Conservation (phyloP, 306 rosid species). For the Cicer pinnatifidum region DNA sequence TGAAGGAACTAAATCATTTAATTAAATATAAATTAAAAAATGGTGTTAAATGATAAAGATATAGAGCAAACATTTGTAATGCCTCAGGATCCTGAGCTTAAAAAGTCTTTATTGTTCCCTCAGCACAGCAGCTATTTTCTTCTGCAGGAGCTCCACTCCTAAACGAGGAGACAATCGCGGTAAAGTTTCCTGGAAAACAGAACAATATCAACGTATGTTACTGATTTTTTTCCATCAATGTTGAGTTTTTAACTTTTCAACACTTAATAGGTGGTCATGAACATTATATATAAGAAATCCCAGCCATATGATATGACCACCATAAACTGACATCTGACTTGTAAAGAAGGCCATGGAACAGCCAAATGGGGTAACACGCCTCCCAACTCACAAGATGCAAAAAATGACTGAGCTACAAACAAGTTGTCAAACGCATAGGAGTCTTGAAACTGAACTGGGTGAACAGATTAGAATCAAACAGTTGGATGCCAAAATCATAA, state of each 20-base stretch:
- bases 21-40: conserved; percentile 1
- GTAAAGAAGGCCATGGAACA: conserved; percentile 8
- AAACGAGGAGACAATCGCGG: conserved; percentile 88
- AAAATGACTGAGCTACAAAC: conserved; percentile 3
- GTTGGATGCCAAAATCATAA: conserved; percentile 29
- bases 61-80: conserved; percentile 30
- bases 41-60: conserved; percentile 10
- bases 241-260: not conserved
- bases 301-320: not conserved
- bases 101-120: conserved; percentile 47
- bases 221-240: not conserved
- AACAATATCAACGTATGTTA: conserved; percentile 39
- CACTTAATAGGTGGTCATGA: conserved; percentile 2
- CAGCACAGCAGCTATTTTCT: conserved; percentile 78
- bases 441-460: conserved; percentile 22
- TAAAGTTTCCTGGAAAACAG: conserved; percentile 64
- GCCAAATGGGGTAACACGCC: not conserved
- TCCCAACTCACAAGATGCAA: conserved; percentile 19
- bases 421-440: not conserved
- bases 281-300: conserved; percentile 28
- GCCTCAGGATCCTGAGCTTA: conserved; percentile 22
- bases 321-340: conserved; percentile 3
- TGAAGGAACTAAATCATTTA: conserved; percentile 1
- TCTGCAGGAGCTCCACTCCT: conserved; percentile 83
- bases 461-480: conserved; percentile 19